Base-by-base conservation (phyloP, 345 rosid genomes). In the Kernera saxatilis region DNA sequence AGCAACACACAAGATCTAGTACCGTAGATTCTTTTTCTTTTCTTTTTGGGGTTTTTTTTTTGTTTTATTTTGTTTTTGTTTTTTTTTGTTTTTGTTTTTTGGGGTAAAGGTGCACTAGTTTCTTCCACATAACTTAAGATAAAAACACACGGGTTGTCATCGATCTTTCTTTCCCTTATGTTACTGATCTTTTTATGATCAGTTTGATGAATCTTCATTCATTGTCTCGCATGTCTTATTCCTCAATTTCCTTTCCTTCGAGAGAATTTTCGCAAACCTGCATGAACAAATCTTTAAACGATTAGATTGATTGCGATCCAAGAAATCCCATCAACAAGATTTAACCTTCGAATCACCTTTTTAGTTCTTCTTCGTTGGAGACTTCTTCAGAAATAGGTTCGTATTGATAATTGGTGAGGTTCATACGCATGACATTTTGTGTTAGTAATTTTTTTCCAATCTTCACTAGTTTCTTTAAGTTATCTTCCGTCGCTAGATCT, bases 261-360 rank as follows among this genome's bases (percentile, higher is more conserved):
- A 87, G 1, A 84, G 84, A 17, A 55, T 22, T 51, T 80, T 70
- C 0, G 91, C 91, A 30, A 78, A 74, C 72, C 87, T 86, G 67
- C 64, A 37, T 26, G 15, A 26, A 37, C 35, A 26, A 66, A 10
- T 35, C 9, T 22, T 26, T 5, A 37, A 21, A n/a, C 11, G 53
- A n/a, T 2, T 3, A 15, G 26, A 11, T 25, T 15, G 23, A 7
- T 54, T 30, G 25, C 23, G 8, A 15, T 17, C n/a, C 14, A 54
- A 17, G 23, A 54, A 30, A 54, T 3, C 6, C 60, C 15, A n/a
- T 30, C 25, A 35, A 35, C 4, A 35, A 57, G 44, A 35, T 19
- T 35, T 54, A 25, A 39, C 4, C 6, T 8, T 23, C 13, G 60
- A 33, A 54, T 32, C 40, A 87, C 93, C 88, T 80, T 49, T 60